These are phyloP conservation scores for Colletotrichum coccodes DNA, from an alignment of 2,329 filamentous ascomycete species.

Conservation along the genomic window DNA sequence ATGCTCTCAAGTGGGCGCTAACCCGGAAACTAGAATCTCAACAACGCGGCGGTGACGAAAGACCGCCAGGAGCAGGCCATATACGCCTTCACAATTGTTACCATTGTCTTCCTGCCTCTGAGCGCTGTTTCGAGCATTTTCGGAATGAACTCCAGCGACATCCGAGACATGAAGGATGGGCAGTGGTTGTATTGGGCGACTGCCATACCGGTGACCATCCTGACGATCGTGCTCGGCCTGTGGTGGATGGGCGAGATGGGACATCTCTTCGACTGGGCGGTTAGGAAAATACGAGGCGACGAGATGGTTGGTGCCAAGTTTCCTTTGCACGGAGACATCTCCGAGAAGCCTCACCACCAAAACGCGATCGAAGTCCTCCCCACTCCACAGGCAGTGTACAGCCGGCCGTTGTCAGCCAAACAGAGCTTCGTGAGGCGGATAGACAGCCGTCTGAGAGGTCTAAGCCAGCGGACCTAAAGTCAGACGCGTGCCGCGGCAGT, in stretches of 20 bases:
- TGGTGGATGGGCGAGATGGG: slow-evolving; percentile 56
- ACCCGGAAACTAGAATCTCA: slow-evolving; percentile 38
- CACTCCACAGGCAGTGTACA: slow-evolving; percentile 3
- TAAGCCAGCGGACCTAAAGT: slow-evolving; percentile 43
- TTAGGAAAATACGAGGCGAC: slow-evolving; percentile 10
- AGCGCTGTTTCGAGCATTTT: slow-evolving; percentile 59
- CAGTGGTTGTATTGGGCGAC: slow-evolving; percentile 63
- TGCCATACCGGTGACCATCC: slow-evolving; percentile 56
- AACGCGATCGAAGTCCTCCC: neutral
- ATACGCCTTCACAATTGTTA: slow-evolving; percentile 61
- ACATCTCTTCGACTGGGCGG: slow-evolving; percentile 40
- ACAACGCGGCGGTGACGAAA: slow-evolving; percentile 52
- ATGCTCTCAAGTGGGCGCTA: neutral
- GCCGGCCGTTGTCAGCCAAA: slow-evolving; percentile 1
- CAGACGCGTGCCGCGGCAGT: slow-evolving; percentile 2
- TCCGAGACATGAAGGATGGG: slow-evolving; percentile 57
- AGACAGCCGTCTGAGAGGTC: slow-evolving; percentile 36
- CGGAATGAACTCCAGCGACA: slow-evolving; percentile 63
- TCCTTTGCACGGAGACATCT: neutral
- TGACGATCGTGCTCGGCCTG: slow-evolving; percentile 51
- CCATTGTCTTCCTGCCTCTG: slow-evolving; percentile 59
- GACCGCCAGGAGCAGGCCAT: slow-evolving; percentile 59
- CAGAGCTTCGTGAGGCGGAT: slow-evolving; percentile 11
- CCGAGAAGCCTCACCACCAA: slow-evolving; percentile 13
- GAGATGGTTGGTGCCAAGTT: neutral